A percentile compares a stretch with the other conserved stretches of the same genome.
Evolutionary conservation across 139 green algal species (phyloP).

Genomic region (Chlorella sp.): DNA sequence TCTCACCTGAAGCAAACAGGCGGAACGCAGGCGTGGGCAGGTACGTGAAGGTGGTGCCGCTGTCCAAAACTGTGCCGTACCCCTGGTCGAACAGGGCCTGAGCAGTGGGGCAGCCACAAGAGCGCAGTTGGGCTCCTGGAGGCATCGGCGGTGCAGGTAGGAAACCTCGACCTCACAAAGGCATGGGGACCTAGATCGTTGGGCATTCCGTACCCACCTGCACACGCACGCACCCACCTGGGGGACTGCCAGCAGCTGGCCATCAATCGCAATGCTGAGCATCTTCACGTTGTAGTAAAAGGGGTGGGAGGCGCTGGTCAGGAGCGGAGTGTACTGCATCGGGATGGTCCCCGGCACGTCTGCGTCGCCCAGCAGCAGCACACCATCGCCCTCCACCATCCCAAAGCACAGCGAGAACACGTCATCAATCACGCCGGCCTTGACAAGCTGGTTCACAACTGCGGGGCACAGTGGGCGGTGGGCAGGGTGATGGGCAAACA

Average conservation of each 20-base stretch:
- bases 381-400: conserved; percentile 72
- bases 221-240: neutral
- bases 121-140: too few relatives aligned
- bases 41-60: conserved; percentile 97
- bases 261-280: conserved; percentile 69
- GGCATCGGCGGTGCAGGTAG: too few relatives aligned
- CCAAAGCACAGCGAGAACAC: conserved; percentile 94
- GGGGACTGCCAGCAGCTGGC: conserved; percentile 36
- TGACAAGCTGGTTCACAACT: conserved; percentile 73
- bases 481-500: too few relatives aligned
- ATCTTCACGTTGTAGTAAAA: conserved; percentile 89
- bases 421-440: conserved; percentile 71
- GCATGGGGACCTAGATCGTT: neutral
- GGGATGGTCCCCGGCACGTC: conserved; percentile 17
- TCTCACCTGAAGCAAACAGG: conserved; percentile 51
- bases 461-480: neutral
- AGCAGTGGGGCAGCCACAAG: neutral
- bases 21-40: conserved; percentile 80
- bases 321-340: conserved; percentile 73
- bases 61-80: conserved; percentile 95
- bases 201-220: too few relatives aligned
- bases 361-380: conserved; percentile 72
- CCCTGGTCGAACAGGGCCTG: conserved; percentile 59
- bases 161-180: too few relatives aligned
- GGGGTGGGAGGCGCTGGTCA: conserved; percentile 52